Percentiles rank a stretch among this genome's conserved stretches.
phyloP scores from a whole-genome alignment of 2,329 filamentous ascomycete species.

The Parasarocladium wereldwijsianum region DNA sequence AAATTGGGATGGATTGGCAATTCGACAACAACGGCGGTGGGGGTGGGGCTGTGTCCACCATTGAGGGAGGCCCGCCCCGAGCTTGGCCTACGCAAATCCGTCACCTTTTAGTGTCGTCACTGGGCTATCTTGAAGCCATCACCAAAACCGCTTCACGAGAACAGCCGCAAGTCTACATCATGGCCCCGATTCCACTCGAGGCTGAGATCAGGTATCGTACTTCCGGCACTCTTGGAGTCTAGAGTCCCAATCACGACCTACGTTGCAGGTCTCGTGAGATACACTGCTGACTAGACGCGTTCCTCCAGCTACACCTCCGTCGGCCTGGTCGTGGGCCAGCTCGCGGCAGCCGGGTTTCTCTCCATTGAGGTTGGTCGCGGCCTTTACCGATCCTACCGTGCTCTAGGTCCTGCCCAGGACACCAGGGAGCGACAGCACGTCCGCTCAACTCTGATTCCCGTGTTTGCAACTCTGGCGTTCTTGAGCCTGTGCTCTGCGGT shows the following conservation, averaged over 20 bases:
- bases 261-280: too few relatives aligned
- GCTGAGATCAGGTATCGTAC: conserved; percentile 11
- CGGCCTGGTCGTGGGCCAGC: conserved; percentile 10
- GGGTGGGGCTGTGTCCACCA: too few relatives aligned
- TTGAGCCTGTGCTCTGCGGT: conserved; percentile 27
- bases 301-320: conserved; percentile 7
- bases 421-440: conserved; percentile 16
- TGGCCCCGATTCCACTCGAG: conserved; percentile 13
- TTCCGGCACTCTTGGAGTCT: too few relatives aligned
- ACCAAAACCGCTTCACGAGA: too few relatives aligned
- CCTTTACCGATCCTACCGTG: conserved; percentile 11
- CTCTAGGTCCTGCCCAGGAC: conserved; percentile 19
- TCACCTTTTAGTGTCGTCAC: too few relatives aligned
- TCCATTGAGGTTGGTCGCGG: conserved; percentile 10
- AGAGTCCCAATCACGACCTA: too few relatives aligned
- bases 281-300: too few relatives aligned
- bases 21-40: too few relatives aligned
- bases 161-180: conserved; percentile 4
- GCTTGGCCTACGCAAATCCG: too few relatives aligned
- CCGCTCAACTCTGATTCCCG: conserved; percentile 13
- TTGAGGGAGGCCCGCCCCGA: too few relatives aligned
- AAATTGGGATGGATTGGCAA: too few relatives aligned
- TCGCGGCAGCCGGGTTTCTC: conserved; percentile 8
- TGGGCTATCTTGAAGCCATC: too few relatives aligned
- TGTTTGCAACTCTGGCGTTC: conserved; percentile 28